Evolutionary conservation across 345 rosid genomes (phyloP).

Genomic region (Linum trigynum): DNA sequence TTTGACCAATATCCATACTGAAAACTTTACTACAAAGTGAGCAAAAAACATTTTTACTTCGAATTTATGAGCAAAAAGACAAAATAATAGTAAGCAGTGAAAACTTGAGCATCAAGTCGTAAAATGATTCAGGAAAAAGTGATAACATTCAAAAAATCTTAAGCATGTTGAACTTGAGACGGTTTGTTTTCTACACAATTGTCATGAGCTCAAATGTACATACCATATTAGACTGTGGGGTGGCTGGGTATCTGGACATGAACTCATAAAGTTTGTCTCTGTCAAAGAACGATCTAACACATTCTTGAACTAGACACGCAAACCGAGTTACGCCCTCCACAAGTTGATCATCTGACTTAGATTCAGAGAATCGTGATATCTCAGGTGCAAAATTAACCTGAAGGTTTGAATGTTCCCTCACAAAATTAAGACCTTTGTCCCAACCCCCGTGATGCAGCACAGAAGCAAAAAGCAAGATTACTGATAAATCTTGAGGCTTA

Average conservation of each 20-base stretch:
- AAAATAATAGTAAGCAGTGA: background rate
- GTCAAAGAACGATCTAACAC: constrained; percentile 36
- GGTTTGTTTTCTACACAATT: background rate
- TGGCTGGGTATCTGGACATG: constrained; percentile 31
- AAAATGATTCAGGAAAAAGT: background rate
- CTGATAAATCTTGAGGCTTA: constrained; percentile 67
- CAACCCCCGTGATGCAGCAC: constrained; percentile 58
- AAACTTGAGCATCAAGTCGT: background rate
- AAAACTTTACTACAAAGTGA: no score
- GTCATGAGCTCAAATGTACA: constrained; percentile 17
- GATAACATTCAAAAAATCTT: background rate
- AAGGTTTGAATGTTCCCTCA: constrained; percentile 36
- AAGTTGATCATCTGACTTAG: constrained; percentile 47
- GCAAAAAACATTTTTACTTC: background rate
- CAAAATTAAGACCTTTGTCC: constrained; percentile 55
- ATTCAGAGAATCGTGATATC: constrained; percentile 39
- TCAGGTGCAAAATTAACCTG: constrained; percentile 44
- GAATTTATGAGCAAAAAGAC: background rate
- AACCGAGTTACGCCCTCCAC: constrained; percentile 50
- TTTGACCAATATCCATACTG: no score
- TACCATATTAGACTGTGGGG: constrained; percentile 43
- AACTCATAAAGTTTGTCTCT: constrained; percentile 22
- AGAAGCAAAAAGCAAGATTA: constrained; percentile 59
- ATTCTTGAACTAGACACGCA: constrained; percentile 37
- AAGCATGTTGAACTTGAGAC: background rate